Evolutionary conservation across 1,139 yeast genomes (phyloP).

Genomic region (Blastobotrys malaysiensis): DNA sequence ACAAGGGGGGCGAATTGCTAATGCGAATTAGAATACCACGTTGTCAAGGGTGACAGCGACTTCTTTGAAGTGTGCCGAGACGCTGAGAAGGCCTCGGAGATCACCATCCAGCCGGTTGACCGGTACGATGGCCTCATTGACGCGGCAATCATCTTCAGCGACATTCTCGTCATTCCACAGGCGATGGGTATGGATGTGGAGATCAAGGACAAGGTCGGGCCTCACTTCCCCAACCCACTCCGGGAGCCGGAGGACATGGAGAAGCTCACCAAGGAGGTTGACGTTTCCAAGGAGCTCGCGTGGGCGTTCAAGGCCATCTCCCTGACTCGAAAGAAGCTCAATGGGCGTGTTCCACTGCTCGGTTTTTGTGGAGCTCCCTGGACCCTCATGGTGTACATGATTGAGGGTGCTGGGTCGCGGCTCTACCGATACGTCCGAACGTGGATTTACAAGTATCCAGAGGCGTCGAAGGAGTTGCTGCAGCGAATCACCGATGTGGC

Average conservation of each 20-base stretch:
- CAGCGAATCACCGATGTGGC: constrained; percentile 85
- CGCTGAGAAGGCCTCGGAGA: constrained; percentile 87
- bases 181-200: constrained; percentile 96
- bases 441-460: constrained; percentile 81
- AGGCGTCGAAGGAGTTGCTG: constrained; percentile 63
- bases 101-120: constrained; percentile 92
- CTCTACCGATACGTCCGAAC: constrained; percentile 86
- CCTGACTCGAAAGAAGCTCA: constrained; percentile 71
- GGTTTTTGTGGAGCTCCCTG: constrained; percentile 99
- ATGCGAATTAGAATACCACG: constrained; percentile 63
- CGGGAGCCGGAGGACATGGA: constrained; percentile 65
- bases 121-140: constrained; percentile 86
- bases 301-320: constrained; percentile 96
- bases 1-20: too few species aligned
- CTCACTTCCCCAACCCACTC: constrained; percentile 84
- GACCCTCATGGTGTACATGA: constrained; percentile 94
- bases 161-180: constrained; percentile 93
- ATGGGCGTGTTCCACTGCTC: constrained; percentile 87
- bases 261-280: constrained; percentile 52
- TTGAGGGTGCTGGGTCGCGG: constrained; percentile 95
- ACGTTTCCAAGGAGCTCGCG: constrained; percentile 68
- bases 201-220: constrained; percentile 94
- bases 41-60: constrained; percentile 79
- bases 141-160: constrained; percentile 95
- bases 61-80: constrained; percentile 91